phyloP scores from a whole-genome alignment of 345 rosid species.

The Salix brachista region DNA sequence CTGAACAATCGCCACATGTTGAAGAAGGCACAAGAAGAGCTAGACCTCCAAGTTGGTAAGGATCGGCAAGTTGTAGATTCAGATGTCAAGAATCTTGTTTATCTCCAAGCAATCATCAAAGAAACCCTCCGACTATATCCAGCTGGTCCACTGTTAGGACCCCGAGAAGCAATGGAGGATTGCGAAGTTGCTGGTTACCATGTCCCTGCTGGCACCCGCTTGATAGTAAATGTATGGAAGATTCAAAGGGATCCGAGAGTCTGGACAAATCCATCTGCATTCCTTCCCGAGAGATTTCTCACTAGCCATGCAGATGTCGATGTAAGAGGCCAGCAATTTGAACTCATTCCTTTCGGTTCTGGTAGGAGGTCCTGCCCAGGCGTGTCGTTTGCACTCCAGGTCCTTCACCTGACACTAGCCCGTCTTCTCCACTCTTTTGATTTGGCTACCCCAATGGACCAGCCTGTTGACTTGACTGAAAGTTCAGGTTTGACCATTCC shows the following conservation, averaged over 20 bases:
- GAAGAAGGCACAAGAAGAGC: constrained; percentile 47
- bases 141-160: constrained; percentile 44
- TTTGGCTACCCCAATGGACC: background rate
- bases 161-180: constrained; percentile 45
- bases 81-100: constrained; percentile 41
- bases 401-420: constrained; percentile 5
- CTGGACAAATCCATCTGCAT: background rate
- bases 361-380: constrained; percentile 12
- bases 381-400: constrained; percentile 9
- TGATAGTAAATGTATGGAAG: constrained; percentile 53
- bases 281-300: constrained; percentile 7
- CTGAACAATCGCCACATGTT: constrained; percentile 40
- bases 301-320: background rate
- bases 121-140: constrained; percentile 62
- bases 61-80: constrained; percentile 47
- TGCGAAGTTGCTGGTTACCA: constrained; percentile 43
- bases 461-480: constrained; percentile 9
- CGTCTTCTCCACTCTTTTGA: constrained; percentile 8
- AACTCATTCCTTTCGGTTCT: constrained; percentile 11
- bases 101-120: constrained; percentile 57
- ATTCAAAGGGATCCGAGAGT: constrained; percentile 31
- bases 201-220: constrained; percentile 42
- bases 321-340: constrained; percentile 1
- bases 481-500: background rate
- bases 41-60: constrained; percentile 43